phyloP scores from a whole-genome alignment of 192 early-diverging fungal genomes.

The Funneliformis mosseae region DNA sequence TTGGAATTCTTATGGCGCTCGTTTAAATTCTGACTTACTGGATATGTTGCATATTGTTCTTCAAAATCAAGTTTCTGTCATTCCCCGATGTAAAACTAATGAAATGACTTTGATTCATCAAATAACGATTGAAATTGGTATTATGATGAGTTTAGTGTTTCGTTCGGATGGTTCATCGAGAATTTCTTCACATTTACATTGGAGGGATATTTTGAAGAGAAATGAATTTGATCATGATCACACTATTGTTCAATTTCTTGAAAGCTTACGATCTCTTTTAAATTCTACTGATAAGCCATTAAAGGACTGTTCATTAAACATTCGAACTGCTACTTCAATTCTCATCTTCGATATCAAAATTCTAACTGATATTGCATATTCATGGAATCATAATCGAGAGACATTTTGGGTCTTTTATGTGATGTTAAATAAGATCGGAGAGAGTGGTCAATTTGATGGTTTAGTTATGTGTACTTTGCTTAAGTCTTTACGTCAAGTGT shows the following conservation, averaged over 20 bases:
- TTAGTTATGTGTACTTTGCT: conserved; percentile 14
- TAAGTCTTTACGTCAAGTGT: not conserved
- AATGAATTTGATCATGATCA: not conserved
- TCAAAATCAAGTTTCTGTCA: not conserved
- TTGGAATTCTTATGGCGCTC: not conserved
- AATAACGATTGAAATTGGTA: not conserved
- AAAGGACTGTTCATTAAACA: not conserved
- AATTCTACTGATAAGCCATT: not conserved
- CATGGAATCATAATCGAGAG: not conserved
- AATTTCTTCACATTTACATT: not conserved
- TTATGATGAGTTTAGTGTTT: not conserved
- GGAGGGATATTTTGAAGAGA: not conserved
- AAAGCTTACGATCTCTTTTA: not conserved
- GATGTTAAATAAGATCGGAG: conserved; percentile 5
- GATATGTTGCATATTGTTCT: conserved; percentile 23
- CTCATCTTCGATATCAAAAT: conserved; percentile 20
- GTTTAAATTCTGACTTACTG: conserved; percentile 17
- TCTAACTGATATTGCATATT: not conserved
- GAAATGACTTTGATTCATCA: not conserved
- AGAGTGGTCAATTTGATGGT: conserved; percentile 9
- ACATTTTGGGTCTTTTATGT: conserved; percentile 27
- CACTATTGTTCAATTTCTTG: not conserved
- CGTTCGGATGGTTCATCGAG: not conserved
- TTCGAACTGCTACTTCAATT: conserved; percentile 12
- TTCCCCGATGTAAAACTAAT: not conserved